Evolutionary conservation across 208 protist species (phyloP).

Genomic region (Tritrichomonas foetus): DNA sequence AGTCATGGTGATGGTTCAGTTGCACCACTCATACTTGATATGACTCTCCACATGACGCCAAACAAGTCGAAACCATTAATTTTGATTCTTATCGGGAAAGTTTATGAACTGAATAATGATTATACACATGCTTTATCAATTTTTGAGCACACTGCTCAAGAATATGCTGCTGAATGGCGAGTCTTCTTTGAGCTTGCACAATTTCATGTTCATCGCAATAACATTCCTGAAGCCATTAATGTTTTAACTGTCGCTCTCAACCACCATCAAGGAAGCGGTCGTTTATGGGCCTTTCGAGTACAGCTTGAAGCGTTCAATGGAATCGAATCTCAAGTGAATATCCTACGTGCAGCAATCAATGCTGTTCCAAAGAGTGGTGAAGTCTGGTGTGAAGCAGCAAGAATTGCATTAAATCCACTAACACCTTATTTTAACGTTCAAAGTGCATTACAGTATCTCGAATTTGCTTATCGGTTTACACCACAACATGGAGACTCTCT

Average conservation of each 20-base stretch:
- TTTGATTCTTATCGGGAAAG: background rate
- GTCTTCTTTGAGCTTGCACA: background rate
- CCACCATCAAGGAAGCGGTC: constrained; percentile 63
- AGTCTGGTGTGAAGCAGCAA: constrained; percentile 73
- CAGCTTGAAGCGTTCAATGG: constrained; percentile 62
- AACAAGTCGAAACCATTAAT: background rate
- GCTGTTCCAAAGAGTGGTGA: constrained; percentile 71
- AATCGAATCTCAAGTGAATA: constrained; percentile 53
- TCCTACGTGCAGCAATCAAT: constrained; percentile 65
- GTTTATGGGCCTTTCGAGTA: constrained; percentile 71
- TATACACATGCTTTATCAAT: background rate
- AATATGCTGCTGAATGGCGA: background rate
- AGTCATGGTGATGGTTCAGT: background rate
- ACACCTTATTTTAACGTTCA: constrained; percentile 53
- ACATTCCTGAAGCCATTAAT: constrained; percentile 50
- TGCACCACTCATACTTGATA: background rate
- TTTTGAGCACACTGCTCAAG: background rate
- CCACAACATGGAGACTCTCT: constrained; percentile 78
- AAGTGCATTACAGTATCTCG: constrained; percentile 61
- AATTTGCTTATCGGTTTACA: constrained; percentile 72
- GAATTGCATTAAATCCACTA: constrained; percentile 65
- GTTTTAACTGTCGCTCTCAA: constrained; percentile 59
- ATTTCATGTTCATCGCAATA: background rate
- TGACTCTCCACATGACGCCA: background rate
- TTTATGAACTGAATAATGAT: background rate